Evolutionary conservation across 2,329 filamentous ascomycete genomes (phyloP).

Genomic region (Ceratocystis diversiconidia): DNA sequence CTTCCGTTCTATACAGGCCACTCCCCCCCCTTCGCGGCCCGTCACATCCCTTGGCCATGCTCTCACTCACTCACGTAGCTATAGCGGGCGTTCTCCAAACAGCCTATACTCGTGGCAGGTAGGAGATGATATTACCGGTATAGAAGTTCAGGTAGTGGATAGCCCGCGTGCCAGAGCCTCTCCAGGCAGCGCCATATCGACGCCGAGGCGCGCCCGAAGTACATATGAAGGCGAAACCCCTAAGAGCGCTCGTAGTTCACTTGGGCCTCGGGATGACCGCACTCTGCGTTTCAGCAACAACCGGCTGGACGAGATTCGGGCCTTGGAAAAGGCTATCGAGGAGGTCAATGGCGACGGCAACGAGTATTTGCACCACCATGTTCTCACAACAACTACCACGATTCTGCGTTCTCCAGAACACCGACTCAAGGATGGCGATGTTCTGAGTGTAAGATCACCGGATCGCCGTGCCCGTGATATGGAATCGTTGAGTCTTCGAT

Average conservation of each 20-base stretch:
- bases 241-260: slow-evolving; percentile 7
- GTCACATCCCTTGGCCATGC: slow-evolving; percentile 12
- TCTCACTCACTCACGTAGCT: slow-evolving; percentile 12
- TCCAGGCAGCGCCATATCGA: neutral
- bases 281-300: slow-evolving; percentile 20
- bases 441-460: neutral
- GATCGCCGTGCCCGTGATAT: slow-evolving; percentile 10
- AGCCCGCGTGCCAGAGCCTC: slow-evolving; percentile 37
- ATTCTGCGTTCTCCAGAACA: slow-evolving; percentile 13
- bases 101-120: slow-evolving; percentile 43
- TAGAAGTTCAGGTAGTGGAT: slow-evolving; percentile 40
- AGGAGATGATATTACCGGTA: slow-evolving; percentile 43
- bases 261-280: slow-evolving; percentile 4
- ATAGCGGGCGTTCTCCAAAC: slow-evolving; percentile 29
- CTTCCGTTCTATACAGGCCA: slow-evolving; percentile 3
- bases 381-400: slow-evolving; percentile 17
- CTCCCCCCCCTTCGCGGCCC: slow-evolving; percentile 9
- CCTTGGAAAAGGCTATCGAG: slow-evolving; percentile 25
- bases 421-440: slow-evolving; percentile 4
- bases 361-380: slow-evolving; percentile 16
- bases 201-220: slow-evolving; percentile 11
- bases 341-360: slow-evolving; percentile 18
- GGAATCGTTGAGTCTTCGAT: slow-evolving; percentile 6
- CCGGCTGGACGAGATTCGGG: slow-evolving; percentile 26
- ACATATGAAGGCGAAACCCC: slow-evolving; percentile 10